These are phyloP conservation scores for Picochlorum costavermella DNA, from an alignment of 139 green algal genomes.

Conservation along the genomic window DNA sequence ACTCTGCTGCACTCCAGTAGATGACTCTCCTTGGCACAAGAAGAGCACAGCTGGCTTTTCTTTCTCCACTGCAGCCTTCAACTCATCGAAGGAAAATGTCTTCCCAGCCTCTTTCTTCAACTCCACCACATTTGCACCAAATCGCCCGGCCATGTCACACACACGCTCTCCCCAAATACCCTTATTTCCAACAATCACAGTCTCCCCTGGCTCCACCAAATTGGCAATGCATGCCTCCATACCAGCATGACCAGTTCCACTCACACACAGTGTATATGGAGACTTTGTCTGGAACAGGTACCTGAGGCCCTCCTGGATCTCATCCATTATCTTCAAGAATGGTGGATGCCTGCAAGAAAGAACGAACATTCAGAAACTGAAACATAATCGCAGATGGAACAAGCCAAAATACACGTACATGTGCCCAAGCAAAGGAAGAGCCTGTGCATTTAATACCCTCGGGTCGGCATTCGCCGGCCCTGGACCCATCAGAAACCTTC, in stretches of 20 bases:
- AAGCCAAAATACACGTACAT: conserved; percentile 28
- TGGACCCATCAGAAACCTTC: conserved; percentile 73
- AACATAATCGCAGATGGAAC: neutral
- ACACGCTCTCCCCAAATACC: conserved; percentile 88
- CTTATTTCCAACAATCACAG: conserved; percentile 66
- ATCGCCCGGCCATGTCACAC: conserved; percentile 69
- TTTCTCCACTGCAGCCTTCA: conserved; percentile 50
- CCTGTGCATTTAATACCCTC: conserved; percentile 62
- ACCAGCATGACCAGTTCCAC: conserved; percentile 74
- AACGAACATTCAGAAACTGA: neutral
- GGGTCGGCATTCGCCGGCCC: conserved; percentile 76
- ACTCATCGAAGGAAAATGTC: conserved; percentile 53
- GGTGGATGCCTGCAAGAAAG: conserved; percentile 62
- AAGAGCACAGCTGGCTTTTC: conserved; percentile 81
- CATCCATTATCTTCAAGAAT: conserved; percentile 90
- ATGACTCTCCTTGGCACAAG: conserved; percentile 79
- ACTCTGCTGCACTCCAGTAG: conserved; percentile 71
- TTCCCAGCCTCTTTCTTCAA: conserved; percentile 60
- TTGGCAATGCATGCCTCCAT: conserved; percentile 90
- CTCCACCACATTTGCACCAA: conserved; percentile 65
- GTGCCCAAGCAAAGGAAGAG: conserved; percentile 75
- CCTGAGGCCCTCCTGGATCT: conserved; percentile 69
- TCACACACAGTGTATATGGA: conserved; percentile 73
- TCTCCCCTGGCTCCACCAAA: conserved; percentile 84
- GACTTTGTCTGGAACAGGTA: conserved; percentile 73